Evolutionary conservation across 306 rosid genomes (phyloP).

Genomic region (Begonia masoniana): DNA sequence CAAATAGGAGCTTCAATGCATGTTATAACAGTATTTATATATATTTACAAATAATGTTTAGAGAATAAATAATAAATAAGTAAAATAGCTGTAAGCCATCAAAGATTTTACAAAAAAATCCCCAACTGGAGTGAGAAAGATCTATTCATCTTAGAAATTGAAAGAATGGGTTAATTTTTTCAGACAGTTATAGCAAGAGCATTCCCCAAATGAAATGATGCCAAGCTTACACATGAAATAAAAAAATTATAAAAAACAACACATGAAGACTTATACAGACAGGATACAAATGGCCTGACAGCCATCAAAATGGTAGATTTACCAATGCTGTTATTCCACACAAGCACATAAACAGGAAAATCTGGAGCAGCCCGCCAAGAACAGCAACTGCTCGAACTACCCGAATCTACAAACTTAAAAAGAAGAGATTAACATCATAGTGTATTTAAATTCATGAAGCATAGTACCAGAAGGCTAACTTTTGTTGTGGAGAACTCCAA

Average conservation of each 20-base stretch:
- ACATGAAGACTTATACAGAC: not conserved
- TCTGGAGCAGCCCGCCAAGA: constrained; percentile 92
- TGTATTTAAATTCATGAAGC: constrained; percentile 6
- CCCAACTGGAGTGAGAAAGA: not conserved
- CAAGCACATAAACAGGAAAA: constrained; percentile 81
- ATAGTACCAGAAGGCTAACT: constrained; percentile 17
- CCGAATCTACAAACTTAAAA: constrained; percentile 54
- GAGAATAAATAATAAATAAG: not conserved
- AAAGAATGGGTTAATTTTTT: not conserved
- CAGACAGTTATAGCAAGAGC: not conserved
- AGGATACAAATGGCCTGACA: not conserved
- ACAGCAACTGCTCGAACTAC: constrained; percentile 90
- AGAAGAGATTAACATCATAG: constrained; percentile 10
- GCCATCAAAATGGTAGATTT: constrained; percentile 24
- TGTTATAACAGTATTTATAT: not conserved
- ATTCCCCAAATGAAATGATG: not conserved
- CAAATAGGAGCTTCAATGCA: not conserved
- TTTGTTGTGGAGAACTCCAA: constrained; percentile 80
- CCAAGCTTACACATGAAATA: not conserved
- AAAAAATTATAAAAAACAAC: not conserved
- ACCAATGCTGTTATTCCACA: constrained; percentile 85
- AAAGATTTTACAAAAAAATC: not conserved
- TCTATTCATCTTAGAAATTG: not conserved
- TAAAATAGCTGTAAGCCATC: not conserved
- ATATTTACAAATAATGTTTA: constrained; percentile 2